Evolutionary conservation across 2,329 filamentous ascomycete species (phyloP), one percentile per base, ranked within the genome.

Genomic region (Calonectria hawksworthii): DNA sequence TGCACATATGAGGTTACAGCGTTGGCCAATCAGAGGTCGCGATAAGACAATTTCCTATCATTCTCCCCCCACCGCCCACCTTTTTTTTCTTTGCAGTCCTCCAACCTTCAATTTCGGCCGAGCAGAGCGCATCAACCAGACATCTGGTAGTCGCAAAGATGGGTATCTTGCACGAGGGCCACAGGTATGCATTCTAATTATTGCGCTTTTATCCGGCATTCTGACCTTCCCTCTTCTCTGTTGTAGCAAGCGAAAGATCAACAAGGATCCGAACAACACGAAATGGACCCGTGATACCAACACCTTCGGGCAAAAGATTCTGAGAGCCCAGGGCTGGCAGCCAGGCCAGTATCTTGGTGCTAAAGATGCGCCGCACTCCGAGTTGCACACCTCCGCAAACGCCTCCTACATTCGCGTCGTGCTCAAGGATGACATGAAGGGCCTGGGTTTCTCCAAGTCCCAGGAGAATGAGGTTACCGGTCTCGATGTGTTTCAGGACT

Each of bases 241-340:
- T 26, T 54, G 5, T 67, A 86, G 85, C 68, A 84, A 85, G 68
- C 80, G 89, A 63, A 98, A 96, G 87, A 93, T 99, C 83, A 94
- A 94, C 78, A 90, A 94, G 83, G 97, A 99, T 86, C 97, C 97
- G 10, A 98, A 99, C 87, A 99, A 99, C 85, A 98, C 95, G 63
- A 92, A 92, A 89, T 99, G 97, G 97, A 93, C 94, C 72, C 93
- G 93, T 81, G 94, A 96, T 83, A 95, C 94, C 77, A 91, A 90
- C 72, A 93, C 92, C 69, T 99, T 97, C 84, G 97, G 97, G 79
- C 96, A 98, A 84, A 95, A 93, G 83, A 96, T 99, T 79, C 92
- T 99, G 82, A 92, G 93, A 65, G 90, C 94, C 21, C 96, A 98
- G 82, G 97, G 97, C 77, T 99, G 97, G 97, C 91, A 93, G 75